A percentile compares a stretch with the other conserved stretches of the same genome.
phyloP scores from a whole-genome alignment of 78 protist genomes.

The Pigoraptor vietnamica region DNA sequence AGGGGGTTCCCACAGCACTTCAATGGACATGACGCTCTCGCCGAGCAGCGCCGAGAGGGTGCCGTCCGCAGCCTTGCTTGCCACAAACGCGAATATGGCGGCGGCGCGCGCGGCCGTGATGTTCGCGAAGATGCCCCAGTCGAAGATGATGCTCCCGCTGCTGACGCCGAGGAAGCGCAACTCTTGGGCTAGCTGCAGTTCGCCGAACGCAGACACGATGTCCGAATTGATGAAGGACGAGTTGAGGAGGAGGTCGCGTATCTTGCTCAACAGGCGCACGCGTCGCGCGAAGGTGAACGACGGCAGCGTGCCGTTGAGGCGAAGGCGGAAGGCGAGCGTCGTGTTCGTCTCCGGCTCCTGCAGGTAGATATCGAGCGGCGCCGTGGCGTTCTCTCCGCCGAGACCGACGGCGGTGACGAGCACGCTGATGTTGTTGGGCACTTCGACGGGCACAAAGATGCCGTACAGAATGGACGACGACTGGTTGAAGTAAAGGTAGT shows the following conservation, averaged over 20 bases:
- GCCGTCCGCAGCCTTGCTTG: background rate
- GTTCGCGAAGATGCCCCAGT: background rate
- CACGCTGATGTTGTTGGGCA: background rate
- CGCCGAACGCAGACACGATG: background rate
- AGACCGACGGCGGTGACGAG: background rate
- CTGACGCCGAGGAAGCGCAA: background rate
- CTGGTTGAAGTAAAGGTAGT: background rate
- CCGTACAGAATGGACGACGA: background rate
- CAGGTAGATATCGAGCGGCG: background rate
- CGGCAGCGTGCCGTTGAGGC: background rate
- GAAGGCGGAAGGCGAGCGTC: background rate
- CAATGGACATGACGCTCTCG: background rate
- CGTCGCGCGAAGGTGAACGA: background rate
- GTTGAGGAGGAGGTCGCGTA: background rate
- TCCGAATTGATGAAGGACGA: background rate
- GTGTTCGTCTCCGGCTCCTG: background rate
- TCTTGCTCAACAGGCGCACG: background rate
- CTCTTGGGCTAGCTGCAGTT: background rate
- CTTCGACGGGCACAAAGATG: background rate
- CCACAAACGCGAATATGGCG: background rate
- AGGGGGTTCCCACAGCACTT: background rate
- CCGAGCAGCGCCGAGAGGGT: background rate
- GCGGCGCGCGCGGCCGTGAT: background rate
- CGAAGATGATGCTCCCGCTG: background rate
- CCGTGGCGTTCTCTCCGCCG: background rate